These are phyloP conservation scores for Flaveria robusta DNA, from an alignment of 129 eudicot genomes.

Conservation along the genomic window DNA sequence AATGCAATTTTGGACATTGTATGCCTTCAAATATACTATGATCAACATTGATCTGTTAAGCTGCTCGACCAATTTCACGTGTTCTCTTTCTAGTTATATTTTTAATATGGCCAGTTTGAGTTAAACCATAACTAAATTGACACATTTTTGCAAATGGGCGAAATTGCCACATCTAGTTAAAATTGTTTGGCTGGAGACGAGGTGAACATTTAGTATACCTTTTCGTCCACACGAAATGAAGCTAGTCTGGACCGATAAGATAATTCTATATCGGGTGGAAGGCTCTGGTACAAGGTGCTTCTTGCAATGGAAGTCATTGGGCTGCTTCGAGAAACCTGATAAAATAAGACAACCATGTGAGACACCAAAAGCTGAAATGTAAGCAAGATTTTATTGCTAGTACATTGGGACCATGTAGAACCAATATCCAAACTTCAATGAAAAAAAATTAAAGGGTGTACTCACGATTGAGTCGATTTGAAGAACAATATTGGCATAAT, in stretches of 20 bases:
- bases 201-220: slow-evolving; percentile 44
- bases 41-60: not conserved
- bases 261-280: slow-evolving; percentile 74
- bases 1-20: not conserved
- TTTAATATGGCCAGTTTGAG: not conserved
- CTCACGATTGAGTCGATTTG: slow-evolving; percentile 80
- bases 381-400: slow-evolving; percentile 18
- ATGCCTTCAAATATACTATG: not conserved
- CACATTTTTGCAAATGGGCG: not conserved
- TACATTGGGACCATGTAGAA: slow-evolving; percentile 1
- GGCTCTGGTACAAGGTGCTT: slow-evolving; percentile 71
- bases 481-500: slow-evolving; percentile 85
- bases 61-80: not conserved
- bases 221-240: slow-evolving; percentile 60
- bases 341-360: slow-evolving; percentile 7
- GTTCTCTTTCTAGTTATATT: not conserved
- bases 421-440: slow-evolving; percentile 5
- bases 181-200: not conserved
- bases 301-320: slow-evolving; percentile 53
- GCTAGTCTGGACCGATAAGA: slow-evolving; percentile 58
- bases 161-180: not conserved
- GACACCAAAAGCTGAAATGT: not conserved
- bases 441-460: not conserved
- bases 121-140: not conserved
- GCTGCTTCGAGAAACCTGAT: slow-evolving; percentile 71